Base-by-base conservation (phyloP, 140 eudicot species). In the Ambrosia hybrid region DNA sequence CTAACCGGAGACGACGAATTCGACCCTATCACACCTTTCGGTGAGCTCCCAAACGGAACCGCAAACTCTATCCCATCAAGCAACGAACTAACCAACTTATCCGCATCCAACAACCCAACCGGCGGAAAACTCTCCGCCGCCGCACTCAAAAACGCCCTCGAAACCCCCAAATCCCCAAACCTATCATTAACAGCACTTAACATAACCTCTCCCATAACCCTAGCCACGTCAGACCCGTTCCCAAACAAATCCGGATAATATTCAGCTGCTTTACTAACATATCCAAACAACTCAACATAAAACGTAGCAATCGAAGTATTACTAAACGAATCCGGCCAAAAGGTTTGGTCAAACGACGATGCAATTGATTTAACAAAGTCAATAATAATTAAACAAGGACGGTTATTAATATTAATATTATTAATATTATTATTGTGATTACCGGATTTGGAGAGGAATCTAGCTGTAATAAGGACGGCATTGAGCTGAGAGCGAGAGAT, bases 401-500 rank as follows among this genome's bases (percentile, higher is more conserved):
- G 81, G 6, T 51, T 75, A 45, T 89, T 83, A 3, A 21, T 21
- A 21, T 21, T 21, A 21, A 30, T 30, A 30, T 30, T 30, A 30
- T 1, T 30, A 30, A 1, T 30, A 5, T 51, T 75, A 45, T 93
- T 85, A 3, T 46, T 71, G 69, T 80, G 68, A 73, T 73, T 67
- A 34, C 75, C 81, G 83, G 86, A 90, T 53, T 80, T 91, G 26
- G 98, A 93, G 39, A 93, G 74, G 68, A 90, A 90, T 34, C 91
- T 67, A n/a, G 94, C 85, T 6, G 86, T 69, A 4, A 94, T 89
- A 3, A 90, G 89, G 39, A 90, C 58, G 16, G 91, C 94, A 78
- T 93, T 87, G 82, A 93, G 97, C 81, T 93, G 97, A 57, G 91
- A 83, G 48, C 91, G 89, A 3, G 97, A 67, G 51, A 90, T 79